These are phyloP conservation scores for Albugo candida DNA, from an alignment of 352 stramenopile species.

Conservation along the genomic window DNA sequence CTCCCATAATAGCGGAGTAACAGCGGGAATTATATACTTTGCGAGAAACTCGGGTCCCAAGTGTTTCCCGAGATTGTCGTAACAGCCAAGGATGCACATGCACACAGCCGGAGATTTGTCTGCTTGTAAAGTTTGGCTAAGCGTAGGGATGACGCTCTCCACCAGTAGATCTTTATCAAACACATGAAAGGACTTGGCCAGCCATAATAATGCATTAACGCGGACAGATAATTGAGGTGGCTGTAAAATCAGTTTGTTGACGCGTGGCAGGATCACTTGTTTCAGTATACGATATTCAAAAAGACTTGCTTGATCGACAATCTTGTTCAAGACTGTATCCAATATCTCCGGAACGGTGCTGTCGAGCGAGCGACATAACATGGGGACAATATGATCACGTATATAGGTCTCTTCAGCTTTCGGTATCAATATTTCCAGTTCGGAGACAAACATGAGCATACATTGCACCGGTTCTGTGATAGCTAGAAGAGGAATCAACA, in stretches of 20 bases:
- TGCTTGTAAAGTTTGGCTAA: constrained; percentile 43
- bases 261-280: constrained; percentile 63
- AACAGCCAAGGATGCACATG: constrained; percentile 77
- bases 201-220: constrained; percentile 70
- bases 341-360: constrained; percentile 71
- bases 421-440: constrained; percentile 57
- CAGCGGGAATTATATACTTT: constrained; percentile 65
- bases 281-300: constrained; percentile 82
- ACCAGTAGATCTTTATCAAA: constrained; percentile 78
- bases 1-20: constrained; percentile 67
- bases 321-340: constrained; percentile 77
- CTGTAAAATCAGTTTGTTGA: constrained; percentile 74
- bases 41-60: constrained; percentile 61
- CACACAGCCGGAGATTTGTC: constrained; percentile 72
- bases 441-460: constrained; percentile 81
- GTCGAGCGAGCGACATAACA: constrained; percentile 68
- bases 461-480: constrained; percentile 78
- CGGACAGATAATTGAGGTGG: constrained; percentile 64
- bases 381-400: constrained; percentile 74
- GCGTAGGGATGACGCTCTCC: constrained; percentile 60
- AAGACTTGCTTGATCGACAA: constrained; percentile 66
- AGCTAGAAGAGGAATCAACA: constrained; percentile 60
- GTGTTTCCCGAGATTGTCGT: constrained; percentile 78
- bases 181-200: constrained; percentile 76
- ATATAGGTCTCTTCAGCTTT: constrained; percentile 79